A percentile compares a stretch with the other conserved stretches of the same genome.
Evolutionary conservation across 139 green algal genomes (phyloP).

Genomic region (Eudorina sp.): DNA sequence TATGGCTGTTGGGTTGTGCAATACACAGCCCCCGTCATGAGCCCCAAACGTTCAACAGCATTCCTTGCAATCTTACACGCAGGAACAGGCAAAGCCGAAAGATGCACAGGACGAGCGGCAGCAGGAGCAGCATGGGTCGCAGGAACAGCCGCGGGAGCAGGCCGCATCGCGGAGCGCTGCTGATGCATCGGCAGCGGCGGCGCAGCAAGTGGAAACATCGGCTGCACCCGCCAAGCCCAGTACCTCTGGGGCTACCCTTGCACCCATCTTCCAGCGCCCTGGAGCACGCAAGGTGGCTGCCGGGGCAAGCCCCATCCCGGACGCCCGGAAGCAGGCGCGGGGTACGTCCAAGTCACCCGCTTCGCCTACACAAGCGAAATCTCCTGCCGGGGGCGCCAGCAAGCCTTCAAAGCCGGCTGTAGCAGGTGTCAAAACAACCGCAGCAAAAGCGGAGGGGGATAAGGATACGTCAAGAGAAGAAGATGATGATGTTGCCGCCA

Average conservation of each 20-base stretch:
- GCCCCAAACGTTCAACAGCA: too few species aligned
- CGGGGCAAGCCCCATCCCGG: not conserved
- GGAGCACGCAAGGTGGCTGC: not conserved
- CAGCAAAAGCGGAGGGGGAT: not conserved
- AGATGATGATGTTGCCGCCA: not conserved
- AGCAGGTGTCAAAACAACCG: not conserved
- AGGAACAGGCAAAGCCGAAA: too few species aligned
- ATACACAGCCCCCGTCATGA: too few species aligned
- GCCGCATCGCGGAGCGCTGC: too few species aligned
- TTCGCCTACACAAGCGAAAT: not conserved
- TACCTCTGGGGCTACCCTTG: not conserved
- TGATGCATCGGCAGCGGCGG: not conserved
- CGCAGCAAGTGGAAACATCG: not conserved
- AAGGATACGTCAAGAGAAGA: not conserved
- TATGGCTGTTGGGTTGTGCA: too few species aligned
- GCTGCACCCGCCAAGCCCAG: not conserved
- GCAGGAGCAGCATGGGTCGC: too few species aligned
- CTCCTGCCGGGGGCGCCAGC: not conserved
- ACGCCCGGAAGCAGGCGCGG: too few species aligned
- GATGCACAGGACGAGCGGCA: too few species aligned
- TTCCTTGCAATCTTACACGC: too few species aligned
- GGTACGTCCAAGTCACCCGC: not conserved
- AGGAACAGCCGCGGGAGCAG: too few species aligned
- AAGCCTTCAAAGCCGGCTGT: not conserved
- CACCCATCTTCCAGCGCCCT: slow-evolving; percentile 27